phyloP scores from a whole-genome alignment of 768 basidiomycete genomes.

The Jaapia argillacea region DNA sequence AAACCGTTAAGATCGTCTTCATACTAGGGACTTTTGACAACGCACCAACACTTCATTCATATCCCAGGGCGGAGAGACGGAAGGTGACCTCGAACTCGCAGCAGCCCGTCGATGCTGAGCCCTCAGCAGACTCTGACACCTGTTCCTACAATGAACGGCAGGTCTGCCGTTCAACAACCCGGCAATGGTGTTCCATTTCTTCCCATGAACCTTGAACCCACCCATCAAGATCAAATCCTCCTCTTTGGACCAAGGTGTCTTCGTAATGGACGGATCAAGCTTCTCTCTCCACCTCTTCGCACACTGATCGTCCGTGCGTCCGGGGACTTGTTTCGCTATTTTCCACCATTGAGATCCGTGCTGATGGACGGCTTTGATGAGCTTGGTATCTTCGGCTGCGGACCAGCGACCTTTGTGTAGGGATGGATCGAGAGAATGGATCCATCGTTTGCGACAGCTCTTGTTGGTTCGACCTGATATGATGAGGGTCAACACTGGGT shows the following conservation, averaged over 20 bases:
- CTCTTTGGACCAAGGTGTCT: slow-evolving; percentile 6
- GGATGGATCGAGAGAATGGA: slow-evolving; percentile 7
- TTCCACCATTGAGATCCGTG: slow-evolving; percentile 8
- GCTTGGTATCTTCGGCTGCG: slow-evolving; percentile 7
- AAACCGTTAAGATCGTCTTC: too few relatives aligned
- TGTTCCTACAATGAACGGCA: slow-evolving; percentile 5
- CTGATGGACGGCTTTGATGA: slow-evolving; percentile 4
- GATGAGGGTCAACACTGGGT: not conserved
- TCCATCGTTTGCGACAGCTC: slow-evolving; percentile 6
- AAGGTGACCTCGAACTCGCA: too few relatives aligned
- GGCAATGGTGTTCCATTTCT: slow-evolving; percentile 6
- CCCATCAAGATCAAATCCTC: slow-evolving; percentile 7
- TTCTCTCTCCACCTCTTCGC: slow-evolving; percentile 7
- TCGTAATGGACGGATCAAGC: slow-evolving; percentile 2
- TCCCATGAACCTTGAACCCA: slow-evolving; percentile 4
- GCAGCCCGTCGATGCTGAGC: too few relatives aligned
- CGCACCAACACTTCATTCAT: too few relatives aligned
- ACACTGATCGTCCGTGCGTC: slow-evolving; percentile 11
- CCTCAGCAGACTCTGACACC: slow-evolving; percentile 5
- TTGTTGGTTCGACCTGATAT: slow-evolving; percentile 5
- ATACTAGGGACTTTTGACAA: too few relatives aligned
- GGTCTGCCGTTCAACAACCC: slow-evolving; percentile 1
- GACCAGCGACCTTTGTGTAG: slow-evolving; percentile 9
- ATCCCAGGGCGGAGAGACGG: too few relatives aligned
- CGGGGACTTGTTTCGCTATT: slow-evolving; percentile 7